A percentile compares a stretch with the other conserved stretches of the same genome.
Evolutionary conservation across 768 basidiomycete genomes (phyloP).

Genomic region (Naganishia randhawae): DNA sequence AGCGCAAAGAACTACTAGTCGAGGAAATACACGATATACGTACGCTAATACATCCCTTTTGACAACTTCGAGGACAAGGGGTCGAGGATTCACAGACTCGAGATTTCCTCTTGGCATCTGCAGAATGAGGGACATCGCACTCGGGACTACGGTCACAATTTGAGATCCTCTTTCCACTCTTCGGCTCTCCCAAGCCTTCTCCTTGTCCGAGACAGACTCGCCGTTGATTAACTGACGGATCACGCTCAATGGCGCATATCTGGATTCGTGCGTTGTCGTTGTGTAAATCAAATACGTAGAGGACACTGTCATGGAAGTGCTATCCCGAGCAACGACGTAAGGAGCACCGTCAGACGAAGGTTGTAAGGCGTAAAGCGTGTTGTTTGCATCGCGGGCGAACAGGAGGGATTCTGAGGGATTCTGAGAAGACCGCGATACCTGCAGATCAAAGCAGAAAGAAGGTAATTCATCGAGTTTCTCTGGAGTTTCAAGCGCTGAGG

Average conservation of each 20-base stretch:
- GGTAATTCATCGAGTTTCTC: slow-evolving; percentile 24
- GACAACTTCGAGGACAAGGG: slow-evolving; percentile 81
- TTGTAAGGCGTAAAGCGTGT: slow-evolving; percentile 60
- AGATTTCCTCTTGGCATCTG: slow-evolving; percentile 98
- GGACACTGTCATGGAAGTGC: slow-evolving; percentile 64
- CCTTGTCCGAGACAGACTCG: slow-evolving; percentile 39
- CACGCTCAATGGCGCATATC: slow-evolving; percentile 62
- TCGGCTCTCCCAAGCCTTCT: slow-evolving; percentile 62
- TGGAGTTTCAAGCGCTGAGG: background rate
- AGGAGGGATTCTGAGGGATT: slow-evolving; percentile 49
- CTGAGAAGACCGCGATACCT: background rate
- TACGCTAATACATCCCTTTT: slow-evolving; percentile 70
- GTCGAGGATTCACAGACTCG: slow-evolving; percentile 89
- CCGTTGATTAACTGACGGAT: slow-evolving; percentile 35
- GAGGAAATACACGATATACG: slow-evolving; percentile 43
- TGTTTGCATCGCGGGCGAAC: slow-evolving; percentile 64
- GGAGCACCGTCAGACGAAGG: slow-evolving; percentile 21
- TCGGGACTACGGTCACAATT: slow-evolving; percentile 83
- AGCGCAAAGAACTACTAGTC: too few species aligned
- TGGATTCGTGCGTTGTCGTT: slow-evolving; percentile 72
- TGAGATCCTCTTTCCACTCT: slow-evolving; percentile 83
- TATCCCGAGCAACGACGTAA: slow-evolving; percentile 43
- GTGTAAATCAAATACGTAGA: slow-evolving; percentile 80
- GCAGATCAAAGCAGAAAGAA: slow-evolving; percentile 29
- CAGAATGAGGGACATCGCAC: slow-evolving; percentile 79